phyloP scores from a whole-genome alignment of 352 stramenopile genomes.

The Pilasporangium apinafurcum region DNA sequence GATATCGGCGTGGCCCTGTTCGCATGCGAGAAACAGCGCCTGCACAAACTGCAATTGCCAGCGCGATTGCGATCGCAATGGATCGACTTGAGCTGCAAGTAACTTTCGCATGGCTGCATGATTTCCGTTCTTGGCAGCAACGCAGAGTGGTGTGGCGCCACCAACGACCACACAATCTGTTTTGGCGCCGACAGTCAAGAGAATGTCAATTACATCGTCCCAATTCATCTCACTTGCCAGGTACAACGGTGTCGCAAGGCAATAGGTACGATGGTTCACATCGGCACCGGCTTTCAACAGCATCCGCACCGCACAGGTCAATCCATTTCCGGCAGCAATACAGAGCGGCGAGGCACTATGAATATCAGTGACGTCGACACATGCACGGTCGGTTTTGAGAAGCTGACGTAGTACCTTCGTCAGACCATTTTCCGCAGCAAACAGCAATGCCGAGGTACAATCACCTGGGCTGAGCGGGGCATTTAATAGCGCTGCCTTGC shows the following conservation, averaged over 20 bases:
- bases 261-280: constrained; percentile 56
- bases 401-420: constrained; percentile 38
- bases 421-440: constrained; percentile 51
- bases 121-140: constrained; percentile 75
- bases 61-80: constrained; percentile 3
- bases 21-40: constrained; percentile 72
- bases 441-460: constrained; percentile 44
- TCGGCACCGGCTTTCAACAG: constrained; percentile 43
- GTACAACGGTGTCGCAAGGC: constrained; percentile 69
- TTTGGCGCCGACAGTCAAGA: constrained; percentile 39
- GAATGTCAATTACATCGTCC: constrained; percentile 54
- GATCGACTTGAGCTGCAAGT: constrained; percentile 24
- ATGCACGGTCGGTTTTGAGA: constrained; percentile 15
- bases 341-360: constrained; percentile 53
- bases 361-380: constrained; percentile 63
- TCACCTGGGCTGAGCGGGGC: constrained; percentile 37
- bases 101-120: constrained; percentile 42
- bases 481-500: constrained; percentile 35
- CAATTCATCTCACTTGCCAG: constrained; percentile 71
- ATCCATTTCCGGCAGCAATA: constrained; percentile 50
- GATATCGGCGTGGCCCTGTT: constrained; percentile 59
- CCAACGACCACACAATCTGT: constrained; percentile 33
- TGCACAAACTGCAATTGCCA: constrained; percentile 38
- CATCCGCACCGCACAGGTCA: constrained; percentile 28
- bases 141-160: constrained; percentile 63